Evolutionary conservation across 768 basidiomycete genomes (phyloP).

Genomic region (Naganishia vishniacii): DNA sequence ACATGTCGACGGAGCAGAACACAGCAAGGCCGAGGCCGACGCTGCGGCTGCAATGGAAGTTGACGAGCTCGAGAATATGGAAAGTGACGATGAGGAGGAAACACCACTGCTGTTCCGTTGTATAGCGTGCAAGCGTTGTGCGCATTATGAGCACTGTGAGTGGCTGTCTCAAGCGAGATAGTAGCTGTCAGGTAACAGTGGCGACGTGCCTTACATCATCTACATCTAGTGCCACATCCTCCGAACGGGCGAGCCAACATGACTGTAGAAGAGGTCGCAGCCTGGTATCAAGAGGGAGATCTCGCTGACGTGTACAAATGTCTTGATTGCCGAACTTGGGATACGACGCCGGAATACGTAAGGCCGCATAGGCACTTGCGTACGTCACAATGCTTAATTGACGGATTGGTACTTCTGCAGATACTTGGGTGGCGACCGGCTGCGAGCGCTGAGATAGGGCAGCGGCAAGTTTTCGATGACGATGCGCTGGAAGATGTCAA

Average conservation of each 20-base stretch:
- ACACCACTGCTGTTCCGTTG: constrained; percentile 66
- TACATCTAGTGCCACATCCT: constrained; percentile 52
- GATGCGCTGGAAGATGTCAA: constrained; percentile 49
- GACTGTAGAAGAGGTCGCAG: constrained; percentile 52
- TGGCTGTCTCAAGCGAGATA: neutral
- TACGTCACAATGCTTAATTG: no score
- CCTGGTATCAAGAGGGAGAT: constrained; percentile 58
- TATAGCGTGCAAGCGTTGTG: constrained; percentile 69
- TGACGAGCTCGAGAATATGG: constrained; percentile 22
- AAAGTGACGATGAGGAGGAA: constrained; percentile 28
- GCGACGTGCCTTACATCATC: neutral
- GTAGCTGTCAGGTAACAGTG: neutral
- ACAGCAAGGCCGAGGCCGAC: neutral
- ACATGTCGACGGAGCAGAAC: no score
- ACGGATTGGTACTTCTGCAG: no score
- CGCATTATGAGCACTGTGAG: constrained; percentile 68
- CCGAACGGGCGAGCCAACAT: constrained; percentile 46
- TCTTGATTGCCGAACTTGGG: constrained; percentile 1
- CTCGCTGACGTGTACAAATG: constrained; percentile 52
- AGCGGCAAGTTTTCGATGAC: constrained; percentile 52
- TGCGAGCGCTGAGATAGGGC: constrained; percentile 62
- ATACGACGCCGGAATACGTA: constrained; percentile 5
- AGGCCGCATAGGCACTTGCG: no score
- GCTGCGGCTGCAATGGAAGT: constrained; percentile 14
- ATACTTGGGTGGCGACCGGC: constrained; percentile 88